Evolutionary conservation across 495 filamentous ascomycete species (phyloP).

Genomic region (Neurospora sp.): DNA sequence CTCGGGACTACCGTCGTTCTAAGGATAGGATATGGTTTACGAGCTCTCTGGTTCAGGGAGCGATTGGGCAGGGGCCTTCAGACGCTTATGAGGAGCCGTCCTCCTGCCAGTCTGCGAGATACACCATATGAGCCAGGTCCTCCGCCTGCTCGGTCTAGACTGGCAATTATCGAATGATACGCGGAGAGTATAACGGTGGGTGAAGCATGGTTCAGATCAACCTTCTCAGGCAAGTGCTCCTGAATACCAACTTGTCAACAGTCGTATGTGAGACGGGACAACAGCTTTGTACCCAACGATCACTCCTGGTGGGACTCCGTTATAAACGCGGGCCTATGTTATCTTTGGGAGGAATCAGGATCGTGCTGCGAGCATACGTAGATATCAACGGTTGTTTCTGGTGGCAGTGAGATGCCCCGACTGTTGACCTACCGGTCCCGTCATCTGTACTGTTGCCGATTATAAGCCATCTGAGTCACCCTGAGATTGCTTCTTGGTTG

Average conservation of each 20-base stretch:
- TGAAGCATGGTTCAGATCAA: not conserved
- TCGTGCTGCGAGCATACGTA: not conserved
- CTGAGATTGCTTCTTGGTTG: not conserved
- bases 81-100: not conserved
- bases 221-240: not conserved
- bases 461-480: not conserved
- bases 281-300: not conserved
- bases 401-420: not conserved
- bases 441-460: not conserved
- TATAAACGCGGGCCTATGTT: not conserved
- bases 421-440: not conserved
- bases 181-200: not conserved
- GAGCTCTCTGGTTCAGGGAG: not conserved
- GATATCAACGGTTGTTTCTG: not conserved
- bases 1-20: not conserved
- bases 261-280: not conserved
- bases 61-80: not conserved
- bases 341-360: not conserved
- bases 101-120: not conserved
- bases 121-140: not conserved
- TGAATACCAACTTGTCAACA: not conserved
- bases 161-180: not conserved
- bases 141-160: not conserved
- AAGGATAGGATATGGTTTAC: not conserved
- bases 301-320: not conserved